Conservation (phyloP, 2,329 filamentous ascomycete species). For the Mycosphaerella sp. region DNA sequence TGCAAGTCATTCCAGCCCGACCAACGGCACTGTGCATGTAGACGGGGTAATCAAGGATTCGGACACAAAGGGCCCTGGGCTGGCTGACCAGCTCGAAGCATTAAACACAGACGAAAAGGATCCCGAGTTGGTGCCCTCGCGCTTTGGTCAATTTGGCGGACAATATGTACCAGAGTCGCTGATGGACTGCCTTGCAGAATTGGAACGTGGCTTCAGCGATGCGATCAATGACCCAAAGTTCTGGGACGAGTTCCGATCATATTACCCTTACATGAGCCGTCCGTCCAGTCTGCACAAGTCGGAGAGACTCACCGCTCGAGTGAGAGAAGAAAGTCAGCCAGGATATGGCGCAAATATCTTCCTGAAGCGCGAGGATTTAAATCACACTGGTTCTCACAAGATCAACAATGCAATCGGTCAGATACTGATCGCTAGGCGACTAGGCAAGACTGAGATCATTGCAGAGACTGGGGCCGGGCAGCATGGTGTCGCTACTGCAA, state of each 20-base stretch:
- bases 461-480: constrained; percentile 96
- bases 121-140: constrained; percentile 61
- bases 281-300: constrained; percentile 88
- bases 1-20: constrained; percentile 28
- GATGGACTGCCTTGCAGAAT: constrained; percentile 90
- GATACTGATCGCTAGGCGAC: constrained; percentile 72
- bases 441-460: constrained; percentile 96
- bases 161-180: constrained; percentile 97
- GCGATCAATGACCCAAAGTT: constrained; percentile 83
- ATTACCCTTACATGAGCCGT: constrained; percentile 96
- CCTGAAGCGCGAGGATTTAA: constrained; percentile 95
- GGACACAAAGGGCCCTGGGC: constrained; percentile 52
- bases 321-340: constrained; percentile 24
- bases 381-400: constrained; percentile 98
- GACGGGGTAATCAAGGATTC: constrained; percentile 60
- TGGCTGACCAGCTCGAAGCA: constrained; percentile 79
- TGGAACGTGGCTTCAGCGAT: constrained; percentile 84
- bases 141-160: constrained; percentile 93
- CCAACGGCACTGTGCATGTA: constrained; percentile 55
- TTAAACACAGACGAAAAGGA: constrained; percentile 58
- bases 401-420: constrained; percentile 98
- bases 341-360: constrained; percentile 94
- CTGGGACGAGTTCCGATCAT: constrained; percentile 94
- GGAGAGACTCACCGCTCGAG: constrained; percentile 69
- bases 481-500: constrained; percentile 95